Conservation (phyloP, 768 basidiomycete species). For the Hydnomerulius pinastri region DNA sequence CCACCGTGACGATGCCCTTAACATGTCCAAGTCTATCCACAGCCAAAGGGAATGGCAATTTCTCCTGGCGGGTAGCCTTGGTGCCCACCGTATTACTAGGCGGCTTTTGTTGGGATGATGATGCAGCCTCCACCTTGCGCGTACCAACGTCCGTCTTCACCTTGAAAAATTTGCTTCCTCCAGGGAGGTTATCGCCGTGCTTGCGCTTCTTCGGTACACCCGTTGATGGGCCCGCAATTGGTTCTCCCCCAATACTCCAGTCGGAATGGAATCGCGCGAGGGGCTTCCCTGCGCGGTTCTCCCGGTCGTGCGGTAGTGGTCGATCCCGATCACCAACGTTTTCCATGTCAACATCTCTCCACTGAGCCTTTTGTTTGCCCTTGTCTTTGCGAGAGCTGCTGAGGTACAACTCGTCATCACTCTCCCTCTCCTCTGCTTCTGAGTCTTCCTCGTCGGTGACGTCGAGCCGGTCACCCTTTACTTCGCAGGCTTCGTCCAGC, state of each 20-base stretch:
- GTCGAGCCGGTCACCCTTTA: constrained; percentile 27
- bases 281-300: neutral
- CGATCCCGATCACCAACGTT: neutral
- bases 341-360: neutral
- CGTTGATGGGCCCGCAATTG: constrained; percentile 6
- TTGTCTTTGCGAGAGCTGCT: neutral
- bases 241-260: constrained; percentile 22
- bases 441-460: constrained; percentile 13
- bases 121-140: neutral
- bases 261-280: constrained; percentile 18
- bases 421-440: constrained; percentile 14
- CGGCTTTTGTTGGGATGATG: neutral
- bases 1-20: constrained; percentile 24
- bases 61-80: neutral
- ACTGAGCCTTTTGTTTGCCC: constrained; percentile 11
- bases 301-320: constrained; percentile 11
- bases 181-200: constrained; percentile 8
- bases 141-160: constrained; percentile 15
- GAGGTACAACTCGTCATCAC: constrained; percentile 19
- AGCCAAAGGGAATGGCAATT: constrained; percentile 9
- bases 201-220: constrained; percentile 11
- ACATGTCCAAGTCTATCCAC: constrained; percentile 26
- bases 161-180: constrained; percentile 25
- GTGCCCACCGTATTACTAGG: neutral
- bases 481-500: constrained; percentile 30